Percentiles rank a stretch among this genome's conserved stretches.
Conservation (phyloP, 768 basidiomycete genomes). For the Cyclocybe cylindracea region DNA sequence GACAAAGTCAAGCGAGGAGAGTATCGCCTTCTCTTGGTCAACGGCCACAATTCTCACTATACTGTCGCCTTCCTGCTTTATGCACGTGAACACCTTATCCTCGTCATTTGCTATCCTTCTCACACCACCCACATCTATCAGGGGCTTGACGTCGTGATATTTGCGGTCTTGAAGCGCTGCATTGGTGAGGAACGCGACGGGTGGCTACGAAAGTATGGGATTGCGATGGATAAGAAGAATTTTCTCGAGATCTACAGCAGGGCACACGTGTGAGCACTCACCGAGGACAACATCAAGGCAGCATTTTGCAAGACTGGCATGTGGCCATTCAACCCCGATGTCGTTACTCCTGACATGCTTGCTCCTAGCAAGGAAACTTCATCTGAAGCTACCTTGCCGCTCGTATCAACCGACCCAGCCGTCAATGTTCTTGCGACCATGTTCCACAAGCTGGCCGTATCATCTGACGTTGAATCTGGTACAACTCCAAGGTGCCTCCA, state of each 20-base stretch:
- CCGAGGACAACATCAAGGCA: conserved; percentile 29
- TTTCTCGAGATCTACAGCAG: conserved; percentile 34
- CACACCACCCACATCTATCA: no score
- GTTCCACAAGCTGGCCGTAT: conserved; percentile 7
- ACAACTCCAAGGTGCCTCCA: neutral
- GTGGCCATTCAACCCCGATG: conserved; percentile 20
- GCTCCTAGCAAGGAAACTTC: conserved; percentile 9
- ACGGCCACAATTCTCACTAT: conserved; percentile 44
- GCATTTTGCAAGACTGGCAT: conserved; percentile 25
- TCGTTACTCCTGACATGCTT: conserved; percentile 26
- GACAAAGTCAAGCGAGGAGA: conserved; percentile 22
- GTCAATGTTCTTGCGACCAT: conserved; percentile 19
- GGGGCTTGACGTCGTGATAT: conserved; percentile 40
- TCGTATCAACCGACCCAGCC: conserved; percentile 24
- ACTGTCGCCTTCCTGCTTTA: conserved; percentile 37
- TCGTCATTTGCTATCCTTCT: no score
- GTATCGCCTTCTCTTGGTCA: conserved; percentile 30
- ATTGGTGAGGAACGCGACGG: conserved; percentile 17
- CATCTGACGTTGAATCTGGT: neutral
- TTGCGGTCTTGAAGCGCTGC: conserved; percentile 27
- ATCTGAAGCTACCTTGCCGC: conserved; percentile 10
- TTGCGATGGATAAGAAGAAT: conserved; percentile 32
- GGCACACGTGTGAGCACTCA: conserved; percentile 33
- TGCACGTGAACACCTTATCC: conserved; percentile 35
- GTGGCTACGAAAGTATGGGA: conserved; percentile 11